A percentile compares a stretch with the other conserved stretches of the same genome.
phyloP scores from a whole-genome alignment of 192 early-diverging fungal genomes.

The Coemansia sp. region DNA sequence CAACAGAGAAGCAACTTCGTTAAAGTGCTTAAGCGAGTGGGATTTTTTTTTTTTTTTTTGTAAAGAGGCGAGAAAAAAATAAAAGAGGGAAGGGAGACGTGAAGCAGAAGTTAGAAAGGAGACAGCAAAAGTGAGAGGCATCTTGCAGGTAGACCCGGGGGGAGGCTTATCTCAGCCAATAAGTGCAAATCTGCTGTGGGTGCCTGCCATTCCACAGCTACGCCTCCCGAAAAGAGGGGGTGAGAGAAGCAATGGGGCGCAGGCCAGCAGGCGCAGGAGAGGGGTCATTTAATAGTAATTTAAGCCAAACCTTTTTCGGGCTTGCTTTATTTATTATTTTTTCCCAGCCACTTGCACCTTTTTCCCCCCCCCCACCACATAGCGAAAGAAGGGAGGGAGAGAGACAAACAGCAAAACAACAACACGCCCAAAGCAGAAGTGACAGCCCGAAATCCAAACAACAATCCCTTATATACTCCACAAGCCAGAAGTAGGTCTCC shows the following conservation, averaged over 20 bases:
- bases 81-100: background rate
- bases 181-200: background rate
- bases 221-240: background rate
- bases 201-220: background rate
- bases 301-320: background rate
- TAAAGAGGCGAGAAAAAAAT: background rate
- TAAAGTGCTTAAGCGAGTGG: conserved; percentile 12
- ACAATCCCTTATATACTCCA: background rate
- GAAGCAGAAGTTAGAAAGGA: background rate
- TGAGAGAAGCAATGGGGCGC: background rate
- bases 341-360: background rate
- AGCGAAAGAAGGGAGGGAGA: background rate
- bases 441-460: background rate
- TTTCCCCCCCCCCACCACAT: background rate
- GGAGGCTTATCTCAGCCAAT: conserved; percentile 3
- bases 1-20: conserved; percentile 10
- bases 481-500: background rate
- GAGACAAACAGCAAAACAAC: conserved; percentile 5
- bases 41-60: background rate
- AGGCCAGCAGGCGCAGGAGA: background rate
- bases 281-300: background rate
- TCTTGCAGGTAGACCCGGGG: background rate
- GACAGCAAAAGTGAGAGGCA: background rate
- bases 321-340: background rate
- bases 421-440: background rate